Evolutionary conservation across 257 asterid species (phyloP).

Genomic region (Solanum tarijense): DNA sequence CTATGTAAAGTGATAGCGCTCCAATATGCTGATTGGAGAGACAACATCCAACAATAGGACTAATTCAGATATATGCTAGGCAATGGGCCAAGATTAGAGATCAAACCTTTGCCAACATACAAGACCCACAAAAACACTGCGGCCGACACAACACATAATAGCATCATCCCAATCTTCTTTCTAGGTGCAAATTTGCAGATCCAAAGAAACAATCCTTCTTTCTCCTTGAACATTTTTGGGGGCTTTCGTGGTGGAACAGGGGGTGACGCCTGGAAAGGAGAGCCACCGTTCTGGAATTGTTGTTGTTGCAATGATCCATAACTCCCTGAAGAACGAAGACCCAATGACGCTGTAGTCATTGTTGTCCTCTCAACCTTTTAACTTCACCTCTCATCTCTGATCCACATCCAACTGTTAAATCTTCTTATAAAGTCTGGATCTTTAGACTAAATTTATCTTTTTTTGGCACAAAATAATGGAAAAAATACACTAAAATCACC

Average conservation of each 20-base stretch:
- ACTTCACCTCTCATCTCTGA: conserved; percentile 31
- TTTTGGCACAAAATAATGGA: background rate
- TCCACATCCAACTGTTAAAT: conserved; percentile 9
- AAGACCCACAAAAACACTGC: conserved; percentile 70
- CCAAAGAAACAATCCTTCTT: conserved; percentile 67
- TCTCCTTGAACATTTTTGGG: conserved; percentile 75
- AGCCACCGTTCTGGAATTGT: conserved; percentile 45
- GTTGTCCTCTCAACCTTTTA: conserved; percentile 39
- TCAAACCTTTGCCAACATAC: conserved; percentile 69
- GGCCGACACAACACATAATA: conserved; percentile 55
- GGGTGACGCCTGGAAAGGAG: conserved; percentile 48
- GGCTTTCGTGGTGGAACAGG: conserved; percentile 46
- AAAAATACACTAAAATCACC: conserved; percentile 3
- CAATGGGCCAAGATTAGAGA: background rate
- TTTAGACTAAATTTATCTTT: background rate
- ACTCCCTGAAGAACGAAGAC: conserved; percentile 96
- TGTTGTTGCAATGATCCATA: conserved; percentile 79
- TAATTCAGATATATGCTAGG: background rate
- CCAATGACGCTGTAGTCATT: conserved; percentile 90
- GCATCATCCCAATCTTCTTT: conserved; percentile 83
- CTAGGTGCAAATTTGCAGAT: conserved; percentile 81
- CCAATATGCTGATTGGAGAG: background rate
- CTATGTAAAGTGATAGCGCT: background rate
- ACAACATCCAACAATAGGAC: background rate
- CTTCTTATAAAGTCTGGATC: background rate